phyloP scores from a whole-genome alignment of 2,329 filamentous ascomycete species.

The Sphaceloma murrayae region DNA sequence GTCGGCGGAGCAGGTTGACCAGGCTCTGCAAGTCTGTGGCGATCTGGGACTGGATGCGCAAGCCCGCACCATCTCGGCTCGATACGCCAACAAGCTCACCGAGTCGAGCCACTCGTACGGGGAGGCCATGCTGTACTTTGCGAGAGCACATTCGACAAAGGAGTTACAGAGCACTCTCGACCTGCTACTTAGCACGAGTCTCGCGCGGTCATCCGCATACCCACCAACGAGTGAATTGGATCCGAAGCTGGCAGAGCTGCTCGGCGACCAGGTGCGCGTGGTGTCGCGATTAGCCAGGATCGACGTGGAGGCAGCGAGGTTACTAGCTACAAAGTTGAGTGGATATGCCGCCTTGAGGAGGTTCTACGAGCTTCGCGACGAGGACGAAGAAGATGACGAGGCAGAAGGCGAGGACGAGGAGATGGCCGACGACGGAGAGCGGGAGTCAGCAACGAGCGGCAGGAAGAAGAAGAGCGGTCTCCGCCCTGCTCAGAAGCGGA shows the following conservation, averaged over 20 bases:
- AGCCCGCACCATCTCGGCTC: conserved; percentile 74
- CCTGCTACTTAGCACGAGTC: conserved; percentile 74
- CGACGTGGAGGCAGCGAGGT: conserved; percentile 71
- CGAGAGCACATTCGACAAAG: conserved; percentile 64
- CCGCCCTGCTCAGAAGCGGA: conserved; percentile 51
- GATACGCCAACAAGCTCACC: conserved; percentile 70
- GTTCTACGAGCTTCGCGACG: conserved; percentile 84
- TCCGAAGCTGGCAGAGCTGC: conserved; percentile 56
- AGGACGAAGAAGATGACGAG: conserved; percentile 33
- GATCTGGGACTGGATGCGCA: conserved; percentile 69
- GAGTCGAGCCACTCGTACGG: conserved; percentile 69
- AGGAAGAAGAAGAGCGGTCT: conserved; percentile 28
- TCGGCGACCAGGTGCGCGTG: conserved; percentile 61
- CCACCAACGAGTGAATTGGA: conserved; percentile 66
- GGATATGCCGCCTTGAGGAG: conserved; percentile 85
- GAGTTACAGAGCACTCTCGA: conserved; percentile 82
- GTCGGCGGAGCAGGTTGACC: conserved; percentile 65
- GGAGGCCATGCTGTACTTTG: conserved; percentile 81
- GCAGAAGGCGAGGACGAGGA: conserved; percentile 11
- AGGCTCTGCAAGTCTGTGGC: conserved; percentile 67
- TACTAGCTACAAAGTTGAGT: conserved; percentile 76
- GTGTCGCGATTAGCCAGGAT: conserved; percentile 62
- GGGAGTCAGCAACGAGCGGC: not conserved
- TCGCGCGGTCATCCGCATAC: conserved; percentile 75
- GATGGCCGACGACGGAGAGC: not conserved